Conservation (phyloP, 2,329 filamentous ascomycete genomes). For the Xylariaceae sp. region DNA sequence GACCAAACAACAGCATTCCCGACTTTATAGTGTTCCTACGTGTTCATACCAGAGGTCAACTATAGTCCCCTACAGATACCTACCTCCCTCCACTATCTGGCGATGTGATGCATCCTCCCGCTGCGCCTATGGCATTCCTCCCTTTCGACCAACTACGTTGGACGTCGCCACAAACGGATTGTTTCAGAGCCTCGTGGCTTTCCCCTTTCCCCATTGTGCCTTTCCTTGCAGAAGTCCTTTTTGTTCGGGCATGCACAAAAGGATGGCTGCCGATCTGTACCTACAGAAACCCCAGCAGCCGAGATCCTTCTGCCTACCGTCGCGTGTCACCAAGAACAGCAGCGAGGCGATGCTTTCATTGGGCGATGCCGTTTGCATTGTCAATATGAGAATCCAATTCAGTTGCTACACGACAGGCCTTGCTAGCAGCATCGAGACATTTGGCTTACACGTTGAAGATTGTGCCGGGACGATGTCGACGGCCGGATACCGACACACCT, state of each 20-base stretch:
- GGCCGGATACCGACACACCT: slow-evolving; percentile 26
- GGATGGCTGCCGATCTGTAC: slow-evolving; percentile 18
- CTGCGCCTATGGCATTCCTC: slow-evolving; percentile 12
- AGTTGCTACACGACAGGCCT: slow-evolving; percentile 27
- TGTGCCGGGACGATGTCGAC: slow-evolving; percentile 10
- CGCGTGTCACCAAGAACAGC: slow-evolving; percentile 20
- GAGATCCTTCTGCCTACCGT: slow-evolving; percentile 21
- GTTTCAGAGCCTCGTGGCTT: slow-evolving; percentile 18
- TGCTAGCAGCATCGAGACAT: slow-evolving; percentile 25
- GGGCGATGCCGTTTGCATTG: slow-evolving; percentile 28
- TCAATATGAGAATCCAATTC: slow-evolving; percentile 22
- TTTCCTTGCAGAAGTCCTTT: slow-evolving; percentile 8
- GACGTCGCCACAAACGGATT: slow-evolving; percentile 11
- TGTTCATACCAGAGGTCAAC: no score
- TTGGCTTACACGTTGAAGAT: slow-evolving; percentile 18
- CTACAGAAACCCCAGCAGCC: slow-evolving; percentile 14
- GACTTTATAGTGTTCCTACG: no score
- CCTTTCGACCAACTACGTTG: background rate
- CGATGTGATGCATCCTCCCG: slow-evolving; percentile 7
- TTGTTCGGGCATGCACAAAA: slow-evolving; percentile 11
- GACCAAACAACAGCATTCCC: no score
- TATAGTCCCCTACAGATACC: background rate
- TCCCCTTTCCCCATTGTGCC: slow-evolving; percentile 8
- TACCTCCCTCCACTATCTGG: background rate
- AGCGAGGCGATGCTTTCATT: slow-evolving; percentile 18